These are phyloP conservation scores for Aspergillus sp. DNA, from an alignment of 2,329 filamentous ascomycete genomes.

Conservation along the genomic window DNA sequence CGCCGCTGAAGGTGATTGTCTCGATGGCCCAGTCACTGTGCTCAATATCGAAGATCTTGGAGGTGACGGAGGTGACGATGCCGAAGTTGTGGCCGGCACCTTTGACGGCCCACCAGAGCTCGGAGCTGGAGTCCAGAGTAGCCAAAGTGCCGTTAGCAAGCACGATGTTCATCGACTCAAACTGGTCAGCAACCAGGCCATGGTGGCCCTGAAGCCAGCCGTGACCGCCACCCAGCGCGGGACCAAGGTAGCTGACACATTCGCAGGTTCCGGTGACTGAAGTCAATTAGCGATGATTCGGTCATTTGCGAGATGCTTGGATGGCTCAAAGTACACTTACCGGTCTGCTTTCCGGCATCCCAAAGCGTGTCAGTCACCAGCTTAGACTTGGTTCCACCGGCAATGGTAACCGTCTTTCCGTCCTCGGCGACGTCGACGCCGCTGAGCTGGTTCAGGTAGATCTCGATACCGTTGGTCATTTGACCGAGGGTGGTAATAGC, in stretches of 20 bases:
- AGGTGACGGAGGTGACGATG: slow-evolving; percentile 51
- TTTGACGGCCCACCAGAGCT: slow-evolving; percentile 58
- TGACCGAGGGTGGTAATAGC: slow-evolving; percentile 49
- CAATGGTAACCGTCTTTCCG: slow-evolving; percentile 48
- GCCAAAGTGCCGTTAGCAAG: slow-evolving; percentile 49
- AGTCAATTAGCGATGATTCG: neutral
- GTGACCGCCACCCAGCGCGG: slow-evolving; percentile 58
- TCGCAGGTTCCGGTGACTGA: slow-evolving; percentile 53
- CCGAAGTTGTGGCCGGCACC: slow-evolving; percentile 62
- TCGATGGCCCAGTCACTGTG: slow-evolving; percentile 39
- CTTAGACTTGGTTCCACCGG: slow-evolving; percentile 50
- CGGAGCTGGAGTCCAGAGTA: slow-evolving; percentile 42
- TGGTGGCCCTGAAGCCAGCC: slow-evolving; percentile 55
- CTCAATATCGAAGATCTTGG: slow-evolving; percentile 49
- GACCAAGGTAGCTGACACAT: slow-evolving; percentile 50
- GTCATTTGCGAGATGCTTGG: too few relatives aligned
- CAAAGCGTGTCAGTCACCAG: slow-evolving; percentile 50
- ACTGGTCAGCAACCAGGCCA: slow-evolving; percentile 55
- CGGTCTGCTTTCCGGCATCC: slow-evolving; percentile 50
- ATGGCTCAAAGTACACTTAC: neutral
- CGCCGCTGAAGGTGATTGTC: slow-evolving; percentile 48
- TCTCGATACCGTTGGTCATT: slow-evolving; percentile 53
- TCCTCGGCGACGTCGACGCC: slow-evolving; percentile 40
- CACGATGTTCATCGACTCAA: slow-evolving; percentile 53
- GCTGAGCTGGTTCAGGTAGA: slow-evolving; percentile 48